Evolutionary conservation across 805 yeast species (phyloP).

Genomic region (Nakazawaea sp.): DNA sequence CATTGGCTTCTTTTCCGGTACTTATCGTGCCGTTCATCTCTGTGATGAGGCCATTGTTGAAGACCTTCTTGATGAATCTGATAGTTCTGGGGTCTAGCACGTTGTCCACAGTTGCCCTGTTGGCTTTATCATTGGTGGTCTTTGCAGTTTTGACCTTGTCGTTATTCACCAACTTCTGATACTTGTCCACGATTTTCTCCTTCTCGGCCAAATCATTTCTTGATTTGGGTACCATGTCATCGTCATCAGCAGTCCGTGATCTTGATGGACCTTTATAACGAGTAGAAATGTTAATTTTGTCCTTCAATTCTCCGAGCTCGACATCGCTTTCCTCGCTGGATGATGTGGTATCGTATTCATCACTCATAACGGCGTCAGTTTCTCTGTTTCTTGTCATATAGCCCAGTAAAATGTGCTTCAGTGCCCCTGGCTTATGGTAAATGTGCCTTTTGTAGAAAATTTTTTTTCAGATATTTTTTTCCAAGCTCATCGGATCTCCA

Average conservation of each 20-base stretch:
- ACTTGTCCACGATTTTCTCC: conserved; percentile 10
- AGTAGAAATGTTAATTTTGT: conserved; percentile 4
- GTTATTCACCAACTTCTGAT: conserved; percentile 10
- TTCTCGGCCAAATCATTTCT: conserved; percentile 11
- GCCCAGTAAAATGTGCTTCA: no score
- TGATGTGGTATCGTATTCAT: no score
- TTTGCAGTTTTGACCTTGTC: conserved; percentile 10
- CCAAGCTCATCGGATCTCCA: no score
- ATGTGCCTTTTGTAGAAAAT: no score
- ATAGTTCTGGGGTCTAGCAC: conserved; percentile 94
- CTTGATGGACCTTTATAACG: conserved; percentile 2
- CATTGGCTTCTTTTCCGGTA: conserved; percentile 99
- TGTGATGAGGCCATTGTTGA: conserved; percentile 77
- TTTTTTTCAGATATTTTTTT: no score
- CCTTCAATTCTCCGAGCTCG: background rate
- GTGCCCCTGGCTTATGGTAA: no score
- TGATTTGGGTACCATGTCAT: no score
- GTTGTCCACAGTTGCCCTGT: conserved; percentile 95
- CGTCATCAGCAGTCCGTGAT: background rate
- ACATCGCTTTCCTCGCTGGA: background rate
- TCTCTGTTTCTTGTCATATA: no score
- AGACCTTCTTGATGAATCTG: conserved; percentile 71
- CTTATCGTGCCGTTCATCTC: conserved; percentile 89
- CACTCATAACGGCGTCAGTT: no score
- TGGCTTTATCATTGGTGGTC: conserved; percentile 33